Conservation (phyloP, 2,329 filamentous ascomycete genomes). For the Phaeosphaeriaceae sp. region DNA sequence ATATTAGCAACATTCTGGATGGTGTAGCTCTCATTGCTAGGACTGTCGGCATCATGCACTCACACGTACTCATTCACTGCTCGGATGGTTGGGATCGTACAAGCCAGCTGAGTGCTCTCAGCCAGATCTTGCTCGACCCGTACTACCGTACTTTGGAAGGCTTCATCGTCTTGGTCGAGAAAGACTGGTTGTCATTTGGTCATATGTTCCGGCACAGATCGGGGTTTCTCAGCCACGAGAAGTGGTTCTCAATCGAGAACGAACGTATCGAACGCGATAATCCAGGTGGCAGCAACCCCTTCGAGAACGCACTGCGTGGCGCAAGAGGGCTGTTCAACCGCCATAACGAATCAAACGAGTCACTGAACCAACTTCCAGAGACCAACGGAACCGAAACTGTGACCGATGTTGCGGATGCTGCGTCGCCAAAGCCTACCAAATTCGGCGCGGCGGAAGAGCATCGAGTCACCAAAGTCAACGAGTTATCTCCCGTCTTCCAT, state of each 20-base stretch:
- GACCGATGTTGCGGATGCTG: constrained; percentile 56
- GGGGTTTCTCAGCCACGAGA: constrained; percentile 86
- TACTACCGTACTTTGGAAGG: constrained; percentile 94
- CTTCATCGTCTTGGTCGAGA: constrained; percentile 93
- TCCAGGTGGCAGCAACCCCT: constrained; percentile 69
- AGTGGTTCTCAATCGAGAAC: constrained; percentile 90
- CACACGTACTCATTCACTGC: constrained; percentile 95
- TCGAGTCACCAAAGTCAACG: constrained; percentile 81
- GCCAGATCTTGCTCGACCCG: constrained; percentile 92
- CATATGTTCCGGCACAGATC: constrained; percentile 97
- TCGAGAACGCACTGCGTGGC: constrained; percentile 84
- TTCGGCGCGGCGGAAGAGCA: constrained; percentile 61
- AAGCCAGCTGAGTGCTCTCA: constrained; percentile 88
- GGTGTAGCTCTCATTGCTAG: constrained; percentile 85
- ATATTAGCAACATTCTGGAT: constrained; percentile 84
- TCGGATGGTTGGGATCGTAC: constrained; percentile 99
- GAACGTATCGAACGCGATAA: constrained; percentile 70
- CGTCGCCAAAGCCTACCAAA: constrained; percentile 42
- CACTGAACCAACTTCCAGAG: constrained; percentile 61
- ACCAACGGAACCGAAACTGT: constrained; percentile 61
- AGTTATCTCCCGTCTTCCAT: constrained; percentile 95
- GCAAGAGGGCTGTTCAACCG: constrained; percentile 92
- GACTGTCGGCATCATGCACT: constrained; percentile 90
- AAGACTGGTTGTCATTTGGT: constrained; percentile 97
- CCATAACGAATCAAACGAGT: constrained; percentile 71